phyloP scores from a whole-genome alignment of 2,329 filamentous ascomycete species.

The Epichloe baconii region DNA sequence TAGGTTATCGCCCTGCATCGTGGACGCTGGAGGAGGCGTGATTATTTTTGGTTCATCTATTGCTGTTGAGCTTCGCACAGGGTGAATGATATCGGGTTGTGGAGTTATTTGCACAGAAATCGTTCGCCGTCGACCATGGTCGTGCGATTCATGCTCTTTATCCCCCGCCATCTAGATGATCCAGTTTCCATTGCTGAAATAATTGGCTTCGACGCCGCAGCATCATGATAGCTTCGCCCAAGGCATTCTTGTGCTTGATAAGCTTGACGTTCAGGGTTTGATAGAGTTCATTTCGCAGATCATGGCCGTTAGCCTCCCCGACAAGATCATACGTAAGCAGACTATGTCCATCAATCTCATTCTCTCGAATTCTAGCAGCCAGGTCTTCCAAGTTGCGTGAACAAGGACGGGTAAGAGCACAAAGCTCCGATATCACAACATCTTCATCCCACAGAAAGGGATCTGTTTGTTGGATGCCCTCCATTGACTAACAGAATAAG shows the following conservation, averaged over 20 bases:
- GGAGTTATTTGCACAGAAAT: neutral
- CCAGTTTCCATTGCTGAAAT: conserved; percentile 26
- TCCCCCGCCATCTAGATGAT: conserved; percentile 2
- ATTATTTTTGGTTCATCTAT: neutral
- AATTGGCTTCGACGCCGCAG: conserved; percentile 39
- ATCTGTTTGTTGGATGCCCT: conserved; percentile 31
- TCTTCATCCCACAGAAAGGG: conserved; percentile 64
- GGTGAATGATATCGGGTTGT: neutral
- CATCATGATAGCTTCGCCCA: conserved; percentile 44
- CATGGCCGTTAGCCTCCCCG: conserved; percentile 14
- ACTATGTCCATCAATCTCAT: conserved; percentile 52
- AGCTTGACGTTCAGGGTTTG: conserved; percentile 42
- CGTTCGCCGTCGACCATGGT: neutral
- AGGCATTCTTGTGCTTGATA: conserved; percentile 41
- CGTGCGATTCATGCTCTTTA: neutral
- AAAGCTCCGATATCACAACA: conserved; percentile 53
- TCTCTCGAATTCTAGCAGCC: conserved; percentile 40
- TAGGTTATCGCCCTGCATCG: neutral
- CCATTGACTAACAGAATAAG: conserved; percentile 13
- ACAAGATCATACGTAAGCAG: conserved; percentile 46
- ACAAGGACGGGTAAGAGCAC: conserved; percentile 39
- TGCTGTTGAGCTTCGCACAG: neutral
- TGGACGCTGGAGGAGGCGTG: neutral
- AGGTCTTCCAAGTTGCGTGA: conserved; percentile 35
- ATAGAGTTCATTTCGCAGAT: conserved; percentile 32